Evolutionary conservation across 2,329 filamentous ascomycete species (phyloP), one percentile per base, ranked within the genome.

Genomic region (Fusarium marasasianum): DNA sequence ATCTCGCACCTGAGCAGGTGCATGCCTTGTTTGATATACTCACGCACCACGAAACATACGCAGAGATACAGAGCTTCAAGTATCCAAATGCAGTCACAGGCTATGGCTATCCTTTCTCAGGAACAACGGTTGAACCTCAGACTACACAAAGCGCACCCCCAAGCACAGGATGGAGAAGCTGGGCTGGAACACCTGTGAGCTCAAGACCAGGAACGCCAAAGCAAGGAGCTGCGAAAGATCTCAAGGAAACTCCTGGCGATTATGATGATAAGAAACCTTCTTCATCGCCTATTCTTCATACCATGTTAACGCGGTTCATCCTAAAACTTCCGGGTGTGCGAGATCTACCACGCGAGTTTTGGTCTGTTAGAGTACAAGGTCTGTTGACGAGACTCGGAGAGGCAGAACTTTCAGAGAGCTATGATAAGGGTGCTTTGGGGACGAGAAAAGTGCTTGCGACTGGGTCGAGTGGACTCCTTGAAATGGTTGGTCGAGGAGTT

Each of bases 361-460:
- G 92, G 91, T 86, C 85, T 40, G 84, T 86, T n/a, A 86, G 89
- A 50, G 84, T 92, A 31, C 87, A 90, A 73, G 86, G 87, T 4
- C 81, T 94, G 22, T 84, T 94, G 75, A 83, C 84, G 75, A 86
- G 90, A 76, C 84, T 96, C 61, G 91, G 87, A 14, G 87, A 91
- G 38, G 92, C 90, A 5, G 90, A 94, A 57, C 84, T 96, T 38
- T 94, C 92, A 3, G 93, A 96, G 81, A 94, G 92, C 79, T 96
- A 95, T 78, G 93, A 96, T 80, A 94, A 94, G 81, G 93, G 92
- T 20, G 87, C 90, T 1, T 83, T 96, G 74, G 93, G 93, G 2
- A 91, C 91, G 67, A 87, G 93, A 58, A 95, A 94, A 83, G 93
- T 92, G 26, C 82, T 96, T 55, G 90, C 93, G 1, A 94, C 93